Base-by-base conservation (phyloP, 2,329 filamentous ascomycete genomes). In the Penicillium sp. region DNA sequence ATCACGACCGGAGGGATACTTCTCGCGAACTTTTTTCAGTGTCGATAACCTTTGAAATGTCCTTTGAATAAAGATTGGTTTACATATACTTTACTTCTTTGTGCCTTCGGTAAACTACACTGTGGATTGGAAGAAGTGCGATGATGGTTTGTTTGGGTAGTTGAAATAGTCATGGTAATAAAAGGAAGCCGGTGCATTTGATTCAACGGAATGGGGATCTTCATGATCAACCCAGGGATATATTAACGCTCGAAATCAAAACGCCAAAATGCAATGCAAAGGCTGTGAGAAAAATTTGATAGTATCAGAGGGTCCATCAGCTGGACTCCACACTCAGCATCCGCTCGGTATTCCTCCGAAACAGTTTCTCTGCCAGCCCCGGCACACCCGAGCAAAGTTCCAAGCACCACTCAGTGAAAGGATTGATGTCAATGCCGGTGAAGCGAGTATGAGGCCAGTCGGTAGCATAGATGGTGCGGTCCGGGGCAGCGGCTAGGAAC, bases 391-490 rank as follows among this genome's bases (percentile, higher is more conserved):
- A 77, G 61, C 82, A 85, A 78, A 83, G 82, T 14, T 80, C 73
- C 53, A 87, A 67, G 48, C 84, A 82, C 52, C 71, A 75, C 56
- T 84, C 77, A 27, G 85, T 77, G 67, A 83, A 87, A 0, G 80
- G 80, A 47, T 68, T 74, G 22, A 86, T 82, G 63, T 87, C 80
- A 2, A 85, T 62, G 2, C 80, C 80, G 22, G 85, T 81, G 57
- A 83, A 87, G 13, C 85, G 75, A 3, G 86, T 88, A 68, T 87
- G 84, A 21, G 85, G 85, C 85, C 85, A 87, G 63, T 87, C 85
- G 0, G 83, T 85, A 1, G 83, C 84, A 68, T 85, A 87, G 0
- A 87, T 78, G 10, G 84, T 73, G 16, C 78, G 73, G 22, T 77
- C 69, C 2, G 75, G 75, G 11, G 76, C 79, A 5, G 77, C 69